Conservation (phyloP, 2,329 filamentous ascomycete genomes). For the Xylariales sp. region DNA sequence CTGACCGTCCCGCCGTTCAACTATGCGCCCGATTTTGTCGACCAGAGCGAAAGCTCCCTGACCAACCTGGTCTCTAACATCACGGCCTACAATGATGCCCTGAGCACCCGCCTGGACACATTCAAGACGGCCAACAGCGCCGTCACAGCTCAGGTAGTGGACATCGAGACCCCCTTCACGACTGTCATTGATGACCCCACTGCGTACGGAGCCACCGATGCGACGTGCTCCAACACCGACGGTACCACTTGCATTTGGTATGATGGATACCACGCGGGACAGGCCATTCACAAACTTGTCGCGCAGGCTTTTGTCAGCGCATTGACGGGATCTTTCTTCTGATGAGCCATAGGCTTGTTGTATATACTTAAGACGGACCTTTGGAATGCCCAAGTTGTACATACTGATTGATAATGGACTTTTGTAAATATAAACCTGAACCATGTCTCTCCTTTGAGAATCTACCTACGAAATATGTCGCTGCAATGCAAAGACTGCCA, state of each 20-base stretch:
- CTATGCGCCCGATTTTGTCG: slow-evolving; percentile 11
- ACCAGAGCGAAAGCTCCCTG: slow-evolving; percentile 4
- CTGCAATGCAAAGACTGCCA: too few relatives aligned
- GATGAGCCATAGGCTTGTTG: neutral
- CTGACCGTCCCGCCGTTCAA: slow-evolving; percentile 16
- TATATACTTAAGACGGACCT: neutral
- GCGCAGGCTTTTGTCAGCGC: slow-evolving; percentile 11
- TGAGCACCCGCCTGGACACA: slow-evolving; percentile 10
- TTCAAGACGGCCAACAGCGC: slow-evolving; percentile 10
- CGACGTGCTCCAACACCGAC: slow-evolving; percentile 12
- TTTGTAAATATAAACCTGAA: too few relatives aligned
- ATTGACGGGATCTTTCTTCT: slow-evolving; percentile 13
- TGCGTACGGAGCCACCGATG: slow-evolving; percentile 15
- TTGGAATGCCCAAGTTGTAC: neutral
- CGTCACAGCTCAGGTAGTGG: slow-evolving; percentile 11
- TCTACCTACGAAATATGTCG: too few relatives aligned
- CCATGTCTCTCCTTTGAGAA: too few relatives aligned
- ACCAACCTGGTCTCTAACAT: slow-evolving; percentile 12
- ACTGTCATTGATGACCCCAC: slow-evolving; percentile 12
- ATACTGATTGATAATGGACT: neutral
- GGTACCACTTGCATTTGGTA: slow-evolving; percentile 14
- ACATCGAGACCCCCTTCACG: slow-evolving; percentile 11
- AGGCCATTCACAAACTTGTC: slow-evolving; percentile 13
- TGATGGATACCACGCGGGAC: slow-evolving; percentile 14
- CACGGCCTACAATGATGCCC: slow-evolving; percentile 11